Evolutionary conservation across 177 flowering plant genomes (phyloP).

Genomic region (Vitis hybrid): DNA sequence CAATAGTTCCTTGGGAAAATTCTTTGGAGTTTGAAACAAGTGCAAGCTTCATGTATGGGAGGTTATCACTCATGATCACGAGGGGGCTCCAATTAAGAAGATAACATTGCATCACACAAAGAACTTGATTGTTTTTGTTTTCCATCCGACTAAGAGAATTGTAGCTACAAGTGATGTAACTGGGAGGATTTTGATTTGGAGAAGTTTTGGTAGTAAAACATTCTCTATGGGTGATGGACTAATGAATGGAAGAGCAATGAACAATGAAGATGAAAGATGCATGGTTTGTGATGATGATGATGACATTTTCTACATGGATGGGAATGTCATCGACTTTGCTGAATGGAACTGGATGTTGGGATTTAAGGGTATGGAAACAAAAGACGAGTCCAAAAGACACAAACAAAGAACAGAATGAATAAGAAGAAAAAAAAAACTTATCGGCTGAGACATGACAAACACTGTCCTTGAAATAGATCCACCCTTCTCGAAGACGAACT

Average conservation of each 20-base stretch:
- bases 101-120: conserved; percentile 82
- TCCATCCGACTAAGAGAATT: conserved; percentile 78
- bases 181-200: conserved; percentile 94
- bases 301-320: too few species aligned
- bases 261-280: conserved; percentile 48
- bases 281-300: too few species aligned
- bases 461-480: too few species aligned
- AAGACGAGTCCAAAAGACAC: too few species aligned
- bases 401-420: too few species aligned
- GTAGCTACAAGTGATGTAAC: conserved; percentile 88
- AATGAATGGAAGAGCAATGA: conserved; percentile 17
- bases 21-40: conserved; percentile 60
- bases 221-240: conserved; percentile 27
- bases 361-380: too few species aligned
- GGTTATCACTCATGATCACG: conserved; percentile 45
- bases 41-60: conserved; percentile 68
- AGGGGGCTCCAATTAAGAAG: conserved; percentile 39
- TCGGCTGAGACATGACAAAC: too few species aligned
- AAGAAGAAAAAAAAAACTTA: too few species aligned
- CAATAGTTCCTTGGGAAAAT: conserved; percentile 57
- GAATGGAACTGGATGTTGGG: too few species aligned
- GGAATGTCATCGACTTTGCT: too few species aligned
- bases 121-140: conserved; percentile 61
- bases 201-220: conserved; percentile 61
- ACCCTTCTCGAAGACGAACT: too few species aligned